Evolutionary conservation across 2,329 filamentous ascomycete genomes (phyloP), one percentile per base, ranked within the genome.

Genomic region (Cryphonectria carpinicola): DNA sequence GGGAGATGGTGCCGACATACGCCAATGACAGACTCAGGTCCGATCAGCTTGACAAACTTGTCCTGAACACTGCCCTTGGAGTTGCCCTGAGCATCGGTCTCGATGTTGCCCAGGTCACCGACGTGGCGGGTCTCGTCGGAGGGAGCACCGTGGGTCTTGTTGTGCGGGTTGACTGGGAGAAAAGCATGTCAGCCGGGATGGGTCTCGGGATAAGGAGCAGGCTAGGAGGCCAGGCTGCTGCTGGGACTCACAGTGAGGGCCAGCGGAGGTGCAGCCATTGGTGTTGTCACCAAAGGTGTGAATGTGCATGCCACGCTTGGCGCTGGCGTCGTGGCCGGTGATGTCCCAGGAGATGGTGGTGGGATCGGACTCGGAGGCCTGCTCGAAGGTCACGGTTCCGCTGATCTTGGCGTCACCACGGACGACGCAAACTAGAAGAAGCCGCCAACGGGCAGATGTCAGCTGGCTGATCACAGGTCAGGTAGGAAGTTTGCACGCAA

Each of bases 261-360:
- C 96, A 76, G 96, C 96, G 76, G 93, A 97, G 76, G 95, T 98
- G 93, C 96, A 99, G 83, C 96, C 96, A 86, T 99, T 99, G 88
- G 96, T 98, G 90, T 98, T 98, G 89, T 98, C 96, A 82, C 96
- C 96, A 80, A 97, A 99, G 83, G 96, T 93, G 88, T 99, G 96
- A 81, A 99, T 91, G 89, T 99, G 96, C 89, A 98, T 94, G 84
- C 94, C 96, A 85, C 96, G 95, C 90, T 97, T 90, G 81, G 96
- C 95, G 83, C 97, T 97, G 85, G 95, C 80, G 81, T 98, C 95
- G 85, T 98, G 88, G 85, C 96, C 95, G 74, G 89, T 88, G 84
- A 99, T 94, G 85, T 98, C 90, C 91, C 93, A 99, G 80, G 92
- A 89, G 86, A 99, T 88, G 82, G 88, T 95, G 81, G 96, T 98